A percentile compares a stretch with the other conserved stretches of the same genome.
Evolutionary conservation across 1,139 yeast genomes (phyloP).

Genomic region (Chernovozyma aurita): DNA sequence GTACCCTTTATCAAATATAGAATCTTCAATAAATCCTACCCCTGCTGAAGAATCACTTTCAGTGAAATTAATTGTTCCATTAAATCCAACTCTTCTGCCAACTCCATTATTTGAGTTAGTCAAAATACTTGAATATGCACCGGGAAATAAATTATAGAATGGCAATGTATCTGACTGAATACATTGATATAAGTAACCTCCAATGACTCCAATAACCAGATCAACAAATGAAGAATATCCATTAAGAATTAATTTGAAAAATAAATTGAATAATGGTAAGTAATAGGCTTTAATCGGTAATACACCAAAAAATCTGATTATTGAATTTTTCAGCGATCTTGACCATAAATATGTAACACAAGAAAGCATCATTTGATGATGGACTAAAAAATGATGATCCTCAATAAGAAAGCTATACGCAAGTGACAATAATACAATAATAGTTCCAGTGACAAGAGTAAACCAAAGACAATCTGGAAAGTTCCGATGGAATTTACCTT

Average conservation of each 20-base stretch:
- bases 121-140: slow-evolving; percentile 33
- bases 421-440: slow-evolving; percentile 28
- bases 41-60: background rate
- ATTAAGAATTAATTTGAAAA: slow-evolving; percentile 41
- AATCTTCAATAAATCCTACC: slow-evolving; percentile 25
- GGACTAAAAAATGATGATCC: slow-evolving; percentile 17
- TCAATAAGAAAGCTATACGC: slow-evolving; percentile 13
- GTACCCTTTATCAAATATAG: slow-evolving; percentile 41
- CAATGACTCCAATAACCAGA: slow-evolving; percentile 45
- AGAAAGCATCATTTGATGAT: slow-evolving; percentile 41
- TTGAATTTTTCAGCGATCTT: slow-evolving; percentile 45
- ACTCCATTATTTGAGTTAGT: slow-evolving; percentile 8
- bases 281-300: slow-evolving; percentile 57
- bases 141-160: slow-evolving; percentile 37
- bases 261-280: slow-evolving; percentile 52
- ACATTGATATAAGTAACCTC: slow-evolving; percentile 59
- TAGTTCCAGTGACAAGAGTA: slow-evolving; percentile 44
- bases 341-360: slow-evolving; percentile 62
- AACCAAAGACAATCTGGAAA: slow-evolving; percentile 58
- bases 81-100: slow-evolving; percentile 33
- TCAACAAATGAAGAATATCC: slow-evolving; percentile 38
- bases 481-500: slow-evolving; percentile 48
- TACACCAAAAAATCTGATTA: slow-evolving; percentile 48
- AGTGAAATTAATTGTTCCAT: background rate
- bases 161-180: slow-evolving; percentile 51